A percentile compares a stretch with the other conserved stretches of the same genome.
Conservation (phyloP, 805 yeast species). For the Tetrapisispora arboricola region DNA sequence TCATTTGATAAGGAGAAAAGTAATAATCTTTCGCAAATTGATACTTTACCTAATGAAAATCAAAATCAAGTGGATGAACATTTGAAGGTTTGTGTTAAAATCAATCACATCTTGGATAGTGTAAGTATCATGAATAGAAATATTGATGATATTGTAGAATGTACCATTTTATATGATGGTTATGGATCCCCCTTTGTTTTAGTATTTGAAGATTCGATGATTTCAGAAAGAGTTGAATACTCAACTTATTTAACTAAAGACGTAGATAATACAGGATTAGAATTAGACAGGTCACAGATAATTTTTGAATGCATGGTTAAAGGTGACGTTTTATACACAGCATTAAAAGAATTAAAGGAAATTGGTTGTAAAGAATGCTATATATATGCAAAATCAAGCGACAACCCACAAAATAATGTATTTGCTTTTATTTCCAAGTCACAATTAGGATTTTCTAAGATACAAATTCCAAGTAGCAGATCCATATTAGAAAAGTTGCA, state of each 20-base stretch:
- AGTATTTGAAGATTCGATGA: conserved; percentile 43
- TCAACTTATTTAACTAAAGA: conserved; percentile 35
- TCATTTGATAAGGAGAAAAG: conserved; percentile 7
- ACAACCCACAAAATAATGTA: conserved; percentile 21
- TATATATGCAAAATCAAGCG: conserved; percentile 32
- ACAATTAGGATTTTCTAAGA: conserved; percentile 61
- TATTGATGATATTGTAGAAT: conserved; percentile 31
- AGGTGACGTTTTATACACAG: conserved; percentile 43
- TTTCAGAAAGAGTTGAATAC: conserved; percentile 49
- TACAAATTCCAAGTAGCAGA: conserved; percentile 54
- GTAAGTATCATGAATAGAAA: conserved; percentile 34
- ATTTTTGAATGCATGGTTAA: conserved; percentile 43
- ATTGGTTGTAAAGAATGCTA: conserved; percentile 42
- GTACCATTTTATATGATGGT: conserved; percentile 41
- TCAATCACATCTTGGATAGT: conserved; percentile 41
- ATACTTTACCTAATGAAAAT: conserved; percentile 7
- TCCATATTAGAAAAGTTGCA: conserved; percentile 51
- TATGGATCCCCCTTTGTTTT: conserved; percentile 45
- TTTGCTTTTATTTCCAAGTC: conserved; percentile 53
- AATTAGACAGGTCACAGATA: conserved; percentile 35
- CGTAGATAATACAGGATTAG: conserved; percentile 30
- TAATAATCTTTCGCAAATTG: conserved; percentile 1
- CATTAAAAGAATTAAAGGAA: conserved; percentile 47
- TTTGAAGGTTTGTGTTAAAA: conserved; percentile 34
- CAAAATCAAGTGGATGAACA: conserved; percentile 13